Base-by-base conservation (phyloP, 768 basidiomycete species). In the Chiua virens region DNA sequence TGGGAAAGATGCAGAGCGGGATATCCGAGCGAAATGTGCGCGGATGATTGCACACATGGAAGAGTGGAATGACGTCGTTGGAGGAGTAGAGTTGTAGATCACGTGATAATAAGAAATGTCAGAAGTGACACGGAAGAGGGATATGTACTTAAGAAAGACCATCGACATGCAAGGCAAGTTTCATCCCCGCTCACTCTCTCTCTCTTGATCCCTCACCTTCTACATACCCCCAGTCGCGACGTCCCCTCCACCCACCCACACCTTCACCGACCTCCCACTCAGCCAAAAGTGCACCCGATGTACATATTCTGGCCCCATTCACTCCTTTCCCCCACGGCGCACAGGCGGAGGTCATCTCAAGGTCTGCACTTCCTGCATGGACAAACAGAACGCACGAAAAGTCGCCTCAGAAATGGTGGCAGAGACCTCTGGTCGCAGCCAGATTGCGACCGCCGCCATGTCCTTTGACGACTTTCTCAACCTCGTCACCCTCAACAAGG, bases 61-160 rank as follows among this genome's bases (percentile, higher is more conserved):
- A 49, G 78, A 79, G 44, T 83, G 81, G 81, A 68, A 71, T 51
- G 79, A 82, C 60, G 69, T 80, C 18, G 68, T 78, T 11, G 61
- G 71, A 40, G 71, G 75, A n/a, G 75, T 80, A 3, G 71, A 69
- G 34, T 30, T 13, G 2, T 34, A 34, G 35, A 34, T 63, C 57
- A 61, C 60, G 60, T 61, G 60, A 61, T 30, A 9, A 15, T 22
- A 28, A 44, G 30, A 38, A 47, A 36, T 55, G 38, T 23, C 6
- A 10, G 13, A 35, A n/a, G 38, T 45, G 45, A 28, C 42, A 39
- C 41, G 39, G 42, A 49, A 52, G 50, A 40, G 22, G 54, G 52
- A 2, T n/a, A n/a, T n/a, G n/a, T n/a, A n/a, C n/a, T 54, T 51
- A 43, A 46, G 51, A 58, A 47, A 45, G 47, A 18, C 61, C 35